Evolutionary conservation across 176 grass and related monocot genomes (phyloP).

Genomic region (bread wheat (Triticum aestivum)): IWGSC_CS_RefSeq_v2.1 NC_057811.1:473068023-473068522

Average conservation of each 20-base stretch:
- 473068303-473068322: neutral
- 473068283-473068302: neutral
- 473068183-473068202: neutral
- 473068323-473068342: neutral
- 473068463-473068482: neutral
- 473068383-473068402: neutral
- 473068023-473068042: neutral
- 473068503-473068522: neutral
- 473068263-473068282: neutral
- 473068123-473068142: neutral
- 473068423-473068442: neutral
- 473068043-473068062: neutral
- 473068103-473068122: neutral
- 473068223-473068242: neutral
- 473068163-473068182: neutral
- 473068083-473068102: slow-evolving; percentile 12
- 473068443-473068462: neutral
- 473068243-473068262: neutral
- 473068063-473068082: neutral
- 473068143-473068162: slow-evolving; percentile 35
- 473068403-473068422: neutral
- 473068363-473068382: neutral
- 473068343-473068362: neutral
- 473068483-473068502: neutral
- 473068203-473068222: neutral